phyloP scores from a whole-genome alignment of 108 stramenopile species.

The Hondaea fermentalgiana region DNA sequence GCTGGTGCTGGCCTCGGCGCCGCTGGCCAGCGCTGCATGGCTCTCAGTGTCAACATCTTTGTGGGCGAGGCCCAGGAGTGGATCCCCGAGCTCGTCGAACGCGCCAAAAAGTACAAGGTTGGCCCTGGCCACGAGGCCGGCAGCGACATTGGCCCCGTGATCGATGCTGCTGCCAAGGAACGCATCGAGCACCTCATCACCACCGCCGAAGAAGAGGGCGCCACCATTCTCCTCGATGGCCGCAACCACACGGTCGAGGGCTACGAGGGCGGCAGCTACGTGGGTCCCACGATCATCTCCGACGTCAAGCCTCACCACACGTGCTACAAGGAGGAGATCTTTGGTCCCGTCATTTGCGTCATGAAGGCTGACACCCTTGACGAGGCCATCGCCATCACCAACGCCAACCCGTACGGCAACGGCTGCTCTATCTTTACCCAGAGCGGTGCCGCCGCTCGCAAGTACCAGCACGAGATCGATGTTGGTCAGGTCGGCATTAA shows the following conservation, averaged over 20 bases:
- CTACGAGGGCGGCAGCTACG: conserved; percentile 65
- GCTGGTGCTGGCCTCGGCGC: conserved; percentile 54
- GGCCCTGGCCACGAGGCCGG: conserved; percentile 67
- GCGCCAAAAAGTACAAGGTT: conserved; percentile 57
- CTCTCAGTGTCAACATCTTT: conserved; percentile 63
- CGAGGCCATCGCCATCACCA: conserved; percentile 74
- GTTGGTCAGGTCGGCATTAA: conserved; percentile 82
- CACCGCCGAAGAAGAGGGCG: conserved; percentile 66
- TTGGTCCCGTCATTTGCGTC: conserved; percentile 80
- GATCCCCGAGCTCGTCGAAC: conserved; percentile 34
- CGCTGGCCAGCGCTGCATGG: conserved; percentile 94
- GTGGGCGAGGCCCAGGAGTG: conserved; percentile 60
- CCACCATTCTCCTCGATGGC: conserved; percentile 70
- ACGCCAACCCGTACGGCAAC: conserved; percentile 80
- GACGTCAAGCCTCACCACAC: conserved; percentile 49
- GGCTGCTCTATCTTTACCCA: conserved; percentile 78
- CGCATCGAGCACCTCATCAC: conserved; percentile 64
- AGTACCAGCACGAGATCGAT: conserved; percentile 74
- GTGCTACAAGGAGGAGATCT: conserved; percentile 83
- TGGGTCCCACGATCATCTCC: conserved; percentile 72
- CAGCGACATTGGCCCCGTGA: conserved; percentile 81
- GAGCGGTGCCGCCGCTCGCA: conserved; percentile 75
- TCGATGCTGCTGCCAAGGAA: conserved; percentile 58
- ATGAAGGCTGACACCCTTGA: conserved; percentile 66
- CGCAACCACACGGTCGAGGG: conserved; percentile 55